Evolutionary conservation across 192 early-diverging fungal species (phyloP).

Genomic region (Coemansia sp.): DNA sequence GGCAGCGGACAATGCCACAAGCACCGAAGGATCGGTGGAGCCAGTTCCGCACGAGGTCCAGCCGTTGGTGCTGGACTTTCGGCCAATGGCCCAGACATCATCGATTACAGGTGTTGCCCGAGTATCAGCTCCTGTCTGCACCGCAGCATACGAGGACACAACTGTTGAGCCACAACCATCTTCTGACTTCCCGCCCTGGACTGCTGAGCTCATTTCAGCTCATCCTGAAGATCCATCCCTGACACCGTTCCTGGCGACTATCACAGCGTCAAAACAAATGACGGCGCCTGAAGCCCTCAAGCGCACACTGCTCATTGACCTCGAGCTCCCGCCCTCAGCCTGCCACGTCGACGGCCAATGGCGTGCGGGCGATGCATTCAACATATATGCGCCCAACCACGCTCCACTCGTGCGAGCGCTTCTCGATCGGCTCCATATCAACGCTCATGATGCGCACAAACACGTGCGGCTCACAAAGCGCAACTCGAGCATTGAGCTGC

Average conservation of each 20-base stretch:
- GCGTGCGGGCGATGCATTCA: constrained; percentile 74
- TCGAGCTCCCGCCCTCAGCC: constrained; percentile 47
- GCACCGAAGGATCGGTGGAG: neutral
- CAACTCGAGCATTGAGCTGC: constrained; percentile 45
- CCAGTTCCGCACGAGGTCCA: constrained; percentile 13
- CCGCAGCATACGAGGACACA: neutral
- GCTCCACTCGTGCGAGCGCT: constrained; percentile 67
- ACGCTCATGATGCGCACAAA: constrained; percentile 25
- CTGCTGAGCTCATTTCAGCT: neutral
- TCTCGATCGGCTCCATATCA: constrained; percentile 60
- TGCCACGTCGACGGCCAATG: constrained; percentile 7
- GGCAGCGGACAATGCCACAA: neutral
- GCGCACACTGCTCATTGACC: constrained; percentile 64
- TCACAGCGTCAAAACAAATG: constrained; percentile 60
- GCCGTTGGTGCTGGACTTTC: constrained; percentile 47
- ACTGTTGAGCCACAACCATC: neutral
- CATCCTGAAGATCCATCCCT: constrained; percentile 3
- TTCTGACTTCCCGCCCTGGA: neutral
- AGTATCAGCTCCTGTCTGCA: constrained; percentile 23
- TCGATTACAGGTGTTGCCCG: constrained; percentile 43
- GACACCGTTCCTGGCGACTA: constrained; percentile 53
- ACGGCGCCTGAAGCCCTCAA: constrained; percentile 69
- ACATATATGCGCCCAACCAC: constrained; percentile 83
- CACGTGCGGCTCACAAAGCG: constrained; percentile 24
- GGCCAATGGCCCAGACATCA: constrained; percentile 27